A percentile compares a stretch with the other conserved stretches of the same genome.
phyloP scores from a whole-genome alignment of 2,329 filamentous ascomycete genomes.

The Teratosphaeria zuluensis region DNA sequence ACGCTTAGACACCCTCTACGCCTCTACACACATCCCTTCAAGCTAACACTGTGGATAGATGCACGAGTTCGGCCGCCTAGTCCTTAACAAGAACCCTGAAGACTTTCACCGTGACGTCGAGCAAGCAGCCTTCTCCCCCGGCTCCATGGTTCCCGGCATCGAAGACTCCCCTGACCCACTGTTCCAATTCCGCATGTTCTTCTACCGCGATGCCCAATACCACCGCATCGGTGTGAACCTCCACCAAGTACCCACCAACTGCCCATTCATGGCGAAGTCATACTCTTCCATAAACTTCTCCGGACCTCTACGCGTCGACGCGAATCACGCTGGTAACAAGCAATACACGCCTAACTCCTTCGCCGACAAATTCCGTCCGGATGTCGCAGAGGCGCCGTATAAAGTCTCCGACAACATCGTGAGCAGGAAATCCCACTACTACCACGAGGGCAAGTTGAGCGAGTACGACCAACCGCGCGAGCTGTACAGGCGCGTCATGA shows the following conservation, averaged over 20 bases:
- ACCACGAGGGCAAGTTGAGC: constrained; percentile 43
- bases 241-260: constrained; percentile 39
- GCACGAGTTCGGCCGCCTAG: constrained; percentile 40
- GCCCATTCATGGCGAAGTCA: constrained; percentile 40
- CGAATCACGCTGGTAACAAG: constrained; percentile 39
- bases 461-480: constrained; percentile 45
- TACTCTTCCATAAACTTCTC: constrained; percentile 42
- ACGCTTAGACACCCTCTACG: background rate
- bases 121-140: constrained; percentile 43
- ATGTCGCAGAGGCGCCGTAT: constrained; percentile 42
- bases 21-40: background rate
- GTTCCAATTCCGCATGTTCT: constrained; percentile 37
- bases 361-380: constrained; percentile 42
- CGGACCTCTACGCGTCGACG: constrained; percentile 39
- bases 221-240: constrained; percentile 44
- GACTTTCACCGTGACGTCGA: constrained; percentile 44
- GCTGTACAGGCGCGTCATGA: constrained; percentile 41
- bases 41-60: constrained; percentile 14
- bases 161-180: constrained; percentile 40
- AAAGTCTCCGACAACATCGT: constrained; percentile 41
- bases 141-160: constrained; percentile 43
- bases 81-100: constrained; percentile 46
- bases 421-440: constrained; percentile 45
- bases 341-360: constrained; percentile 46
- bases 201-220: constrained; percentile 39